Conservation (phyloP, 257 asterid genomes). For the Plantago ovata region DNA sequence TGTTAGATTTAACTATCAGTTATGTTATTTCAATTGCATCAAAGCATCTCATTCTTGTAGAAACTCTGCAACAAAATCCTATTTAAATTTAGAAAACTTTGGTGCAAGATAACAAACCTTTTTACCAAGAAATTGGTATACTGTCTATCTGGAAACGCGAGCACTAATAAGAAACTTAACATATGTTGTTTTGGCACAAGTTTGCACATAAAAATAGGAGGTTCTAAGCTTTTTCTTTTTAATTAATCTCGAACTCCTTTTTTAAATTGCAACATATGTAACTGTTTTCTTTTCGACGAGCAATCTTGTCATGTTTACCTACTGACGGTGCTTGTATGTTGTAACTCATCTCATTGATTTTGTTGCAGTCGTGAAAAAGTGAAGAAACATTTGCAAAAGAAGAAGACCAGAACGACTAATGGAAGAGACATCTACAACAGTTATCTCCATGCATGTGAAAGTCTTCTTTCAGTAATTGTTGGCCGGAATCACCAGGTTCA, state of each 20-base stretch:
- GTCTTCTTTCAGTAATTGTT: slow-evolving; percentile 71
- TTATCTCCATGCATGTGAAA: slow-evolving; percentile 74
- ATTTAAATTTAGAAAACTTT: no score
- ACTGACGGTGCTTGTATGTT: background rate
- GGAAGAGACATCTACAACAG: slow-evolving; percentile 54
- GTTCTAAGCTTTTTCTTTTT: background rate
- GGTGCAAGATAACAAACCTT: no score
- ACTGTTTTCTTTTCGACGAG: background rate
- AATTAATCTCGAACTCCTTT: background rate
- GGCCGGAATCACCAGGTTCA: slow-evolving; percentile 48
- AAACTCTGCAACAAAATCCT: no score
- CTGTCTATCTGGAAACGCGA: no score
- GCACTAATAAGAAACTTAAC: no score
- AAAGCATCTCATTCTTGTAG: no score
- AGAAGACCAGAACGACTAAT: slow-evolving; percentile 43
- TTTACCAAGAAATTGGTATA: no score
- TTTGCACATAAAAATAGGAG: no score
- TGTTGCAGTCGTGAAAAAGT: slow-evolving; percentile 43
- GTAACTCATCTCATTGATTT: slow-evolving; percentile 10
- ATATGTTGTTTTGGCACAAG: no score
- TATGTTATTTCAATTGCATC: no score
- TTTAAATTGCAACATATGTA: background rate
- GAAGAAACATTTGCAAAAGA: slow-evolving; percentile 43
- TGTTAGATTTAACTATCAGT: no score
- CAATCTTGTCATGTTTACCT: background rate